These are phyloP conservation scores for Circinella minor DNA, from an alignment of 371 early-diverging fungal species.

Conservation along the genomic window DNA sequence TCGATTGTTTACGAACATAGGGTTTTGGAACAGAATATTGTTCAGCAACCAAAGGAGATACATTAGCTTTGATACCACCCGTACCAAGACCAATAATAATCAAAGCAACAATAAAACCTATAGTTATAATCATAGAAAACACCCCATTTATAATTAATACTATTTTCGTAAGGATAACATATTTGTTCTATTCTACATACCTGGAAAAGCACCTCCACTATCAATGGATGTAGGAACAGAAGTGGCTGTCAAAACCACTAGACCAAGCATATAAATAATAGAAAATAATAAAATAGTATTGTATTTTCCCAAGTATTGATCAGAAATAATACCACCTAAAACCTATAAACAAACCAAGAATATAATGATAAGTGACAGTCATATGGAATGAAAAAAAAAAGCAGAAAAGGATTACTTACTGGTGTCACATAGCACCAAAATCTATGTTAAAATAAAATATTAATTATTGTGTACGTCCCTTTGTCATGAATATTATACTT, in stretches of 20 bases:
- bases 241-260: constrained; percentile 69
- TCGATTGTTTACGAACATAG: constrained; percentile 30
- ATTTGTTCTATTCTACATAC: too few species aligned
- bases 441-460: background rate
- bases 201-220: constrained; percentile 62
- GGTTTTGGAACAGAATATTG: constrained; percentile 43
- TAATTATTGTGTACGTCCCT: background rate
- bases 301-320: constrained; percentile 84
- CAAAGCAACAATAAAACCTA: constrained; percentile 62
- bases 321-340: constrained; percentile 82
- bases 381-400: background rate
- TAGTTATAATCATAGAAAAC: too few species aligned
- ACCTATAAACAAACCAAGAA: background rate
- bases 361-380: too few species aligned
- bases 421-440: constrained; percentile 84
- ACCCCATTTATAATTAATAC: too few species aligned
- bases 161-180: too few species aligned
- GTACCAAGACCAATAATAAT: constrained; percentile 73
- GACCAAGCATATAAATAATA: constrained; percentile 71
- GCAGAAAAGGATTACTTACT: constrained; percentile 1
- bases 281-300: constrained; percentile 77
- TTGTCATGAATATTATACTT: background rate
- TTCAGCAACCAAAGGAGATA: constrained; percentile 56
- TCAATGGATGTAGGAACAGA: constrained; percentile 61
- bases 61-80: constrained; percentile 60